Conservation (phyloP, 805 yeast species). For the Yarrowia sp. region DNA sequence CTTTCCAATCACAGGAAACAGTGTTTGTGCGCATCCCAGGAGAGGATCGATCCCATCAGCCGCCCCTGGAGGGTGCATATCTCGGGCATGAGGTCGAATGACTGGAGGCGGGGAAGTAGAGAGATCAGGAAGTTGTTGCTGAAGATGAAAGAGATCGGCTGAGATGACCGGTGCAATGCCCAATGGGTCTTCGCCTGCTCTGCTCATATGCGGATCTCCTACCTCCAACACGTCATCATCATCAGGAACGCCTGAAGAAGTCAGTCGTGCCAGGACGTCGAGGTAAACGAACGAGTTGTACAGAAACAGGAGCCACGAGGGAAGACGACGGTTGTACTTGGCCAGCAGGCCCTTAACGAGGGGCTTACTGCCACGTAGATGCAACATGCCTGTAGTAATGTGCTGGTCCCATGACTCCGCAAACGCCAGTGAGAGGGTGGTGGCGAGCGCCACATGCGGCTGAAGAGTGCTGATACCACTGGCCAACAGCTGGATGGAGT, state of each 20-base stretch:
- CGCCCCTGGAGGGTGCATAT: conserved; percentile 11
- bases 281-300: conserved; percentile 66
- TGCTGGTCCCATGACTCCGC: conserved; percentile 70
- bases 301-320: conserved; percentile 49
- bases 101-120: background rate
- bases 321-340: conserved; percentile 26
- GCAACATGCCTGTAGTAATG: conserved; percentile 65
- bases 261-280: conserved; percentile 65
- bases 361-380: conserved; percentile 61
- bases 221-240: conserved; percentile 34
- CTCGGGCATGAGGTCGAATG: background rate
- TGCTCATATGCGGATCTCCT: background rate
- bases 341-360: conserved; percentile 43
- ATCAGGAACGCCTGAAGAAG: conserved; percentile 41
- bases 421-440: conserved; percentile 60
- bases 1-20: conserved; percentile 62
- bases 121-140: background rate
- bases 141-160: background rate
- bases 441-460: conserved; percentile 62
- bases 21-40: conserved; percentile 61
- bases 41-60: conserved; percentile 56
- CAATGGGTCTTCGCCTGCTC: background rate
- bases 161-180: background rate
- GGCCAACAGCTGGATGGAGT: conserved; percentile 56
- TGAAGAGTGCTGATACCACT: conserved; percentile 53